Conservation (phyloP, 768 basidiomycete species). For the Mycena venus region DNA sequence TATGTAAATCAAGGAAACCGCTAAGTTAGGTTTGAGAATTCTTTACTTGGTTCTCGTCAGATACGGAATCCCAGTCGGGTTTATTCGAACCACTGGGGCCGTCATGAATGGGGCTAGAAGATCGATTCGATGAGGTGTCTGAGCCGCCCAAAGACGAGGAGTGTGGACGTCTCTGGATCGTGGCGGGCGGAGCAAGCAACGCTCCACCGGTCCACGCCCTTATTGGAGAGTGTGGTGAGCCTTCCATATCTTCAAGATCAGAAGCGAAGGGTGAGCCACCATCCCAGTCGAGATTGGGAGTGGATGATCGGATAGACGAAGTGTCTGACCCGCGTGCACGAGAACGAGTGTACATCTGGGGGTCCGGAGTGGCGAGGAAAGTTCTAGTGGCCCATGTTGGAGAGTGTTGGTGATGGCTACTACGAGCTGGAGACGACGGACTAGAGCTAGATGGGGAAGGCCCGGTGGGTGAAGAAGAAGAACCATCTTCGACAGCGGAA, state of each 20-base stretch:
- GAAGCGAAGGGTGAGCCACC: background rate
- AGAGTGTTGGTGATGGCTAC: background rate
- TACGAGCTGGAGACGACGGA: background rate
- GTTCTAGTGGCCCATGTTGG: background rate
- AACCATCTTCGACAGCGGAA: background rate
- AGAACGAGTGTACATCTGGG: background rate
- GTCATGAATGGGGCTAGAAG: background rate
- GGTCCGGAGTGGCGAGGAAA: background rate
- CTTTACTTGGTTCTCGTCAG: too few relatives aligned
- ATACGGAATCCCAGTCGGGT: too few relatives aligned
- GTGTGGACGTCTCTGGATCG: background rate
- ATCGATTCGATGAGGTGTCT: background rate
- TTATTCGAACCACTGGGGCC: too few relatives aligned
- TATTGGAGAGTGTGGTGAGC: background rate
- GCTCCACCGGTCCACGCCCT: background rate
- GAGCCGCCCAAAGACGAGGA: background rate
- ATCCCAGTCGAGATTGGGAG: background rate
- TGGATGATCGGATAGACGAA: background rate
- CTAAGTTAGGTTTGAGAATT: too few relatives aligned
- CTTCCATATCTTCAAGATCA: background rate
- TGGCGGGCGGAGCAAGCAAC: background rate
- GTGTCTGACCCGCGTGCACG: background rate
- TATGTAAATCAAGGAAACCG: too few relatives aligned
- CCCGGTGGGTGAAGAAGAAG: background rate
- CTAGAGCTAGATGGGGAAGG: background rate